Percentiles rank a stretch among this genome's conserved stretches.
Evolutionary conservation across 441 rosid species (phyloP).

Genomic region (Gossypium davidsonii): DNA sequence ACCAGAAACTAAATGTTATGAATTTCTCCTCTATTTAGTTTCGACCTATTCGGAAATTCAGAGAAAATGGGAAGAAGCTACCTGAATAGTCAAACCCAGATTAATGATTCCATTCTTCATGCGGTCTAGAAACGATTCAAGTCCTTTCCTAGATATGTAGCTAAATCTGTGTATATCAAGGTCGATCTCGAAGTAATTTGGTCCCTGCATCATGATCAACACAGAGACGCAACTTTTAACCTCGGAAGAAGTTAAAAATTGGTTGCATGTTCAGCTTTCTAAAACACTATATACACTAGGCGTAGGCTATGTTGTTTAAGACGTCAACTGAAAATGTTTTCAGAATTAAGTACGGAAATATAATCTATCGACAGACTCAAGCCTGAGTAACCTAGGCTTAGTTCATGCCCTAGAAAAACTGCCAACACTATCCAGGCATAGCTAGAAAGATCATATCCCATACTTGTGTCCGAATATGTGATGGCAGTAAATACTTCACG

Average conservation of each 20-base stretch:
- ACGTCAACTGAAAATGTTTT: no score
- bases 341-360: no score
- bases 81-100: constrained; percentile 89
- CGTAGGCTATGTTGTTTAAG: no score
- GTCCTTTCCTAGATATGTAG: constrained; percentile 81
- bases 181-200: constrained; percentile 88
- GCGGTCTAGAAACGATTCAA: constrained; percentile 83
- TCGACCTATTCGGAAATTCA: background rate
- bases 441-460: no score
- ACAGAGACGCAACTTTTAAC: no score
- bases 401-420: no score
- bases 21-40: constrained; percentile 11
- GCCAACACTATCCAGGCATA: no score
- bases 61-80: constrained; percentile 15
- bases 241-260: no score
- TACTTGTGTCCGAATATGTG: background rate
- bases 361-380: no score
- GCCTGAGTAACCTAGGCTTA: no score
- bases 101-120: constrained; percentile 66
- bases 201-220: constrained; percentile 46
- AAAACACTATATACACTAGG: no score
- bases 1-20: constrained; percentile 20
- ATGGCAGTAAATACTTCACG: background rate
- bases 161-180: constrained; percentile 86
- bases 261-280: no score